These are phyloP conservation scores for Lentinula sp. DNA, from an alignment of 768 basidiomycete species.

Conservation along the genomic window DNA sequence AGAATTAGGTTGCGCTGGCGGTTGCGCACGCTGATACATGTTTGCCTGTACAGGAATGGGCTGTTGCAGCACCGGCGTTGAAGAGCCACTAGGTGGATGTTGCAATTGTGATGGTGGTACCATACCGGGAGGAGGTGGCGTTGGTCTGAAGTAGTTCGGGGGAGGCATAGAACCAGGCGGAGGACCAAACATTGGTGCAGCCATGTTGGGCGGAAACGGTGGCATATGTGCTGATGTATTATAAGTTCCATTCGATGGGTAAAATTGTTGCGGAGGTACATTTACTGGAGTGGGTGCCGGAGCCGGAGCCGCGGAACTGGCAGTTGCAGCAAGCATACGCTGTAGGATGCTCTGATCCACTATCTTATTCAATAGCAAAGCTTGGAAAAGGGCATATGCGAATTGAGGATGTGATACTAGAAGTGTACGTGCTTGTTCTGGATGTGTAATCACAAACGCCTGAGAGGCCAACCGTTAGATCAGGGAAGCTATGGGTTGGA, in stretches of 20 bases:
- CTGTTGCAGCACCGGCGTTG: slow-evolving; percentile 1
- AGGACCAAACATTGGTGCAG: slow-evolving; percentile 1
- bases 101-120: not conserved
- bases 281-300: slow-evolving; percentile 14
- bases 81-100: not conserved
- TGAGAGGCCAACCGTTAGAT: slow-evolving; percentile 25
- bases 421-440: slow-evolving; percentile 80
- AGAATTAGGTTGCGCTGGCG: not conserved
- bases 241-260: slow-evolving; percentile 13
- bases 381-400: slow-evolving; percentile 94
- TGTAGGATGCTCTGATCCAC: slow-evolving; percentile 84
- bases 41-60: not conserved
- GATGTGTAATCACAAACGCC: slow-evolving; percentile 89
- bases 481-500: slow-evolving; percentile 7
- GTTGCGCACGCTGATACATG: not conserved
- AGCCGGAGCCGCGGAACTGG: slow-evolving; percentile 22
- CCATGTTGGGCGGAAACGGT: not conserved
- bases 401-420: slow-evolving; percentile 86
- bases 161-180: not conserved
- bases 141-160: not conserved
- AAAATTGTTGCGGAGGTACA: slow-evolving; percentile 16
- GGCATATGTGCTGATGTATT: not conserved
- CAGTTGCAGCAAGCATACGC: slow-evolving; percentile 39
- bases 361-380: slow-evolving; percentile 87
- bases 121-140: slow-evolving; percentile 1